Evolutionary conservation across 2,329 filamentous ascomycete species (phyloP), one percentile per base, ranked within the genome.

Genomic region (Dothideomycetidae sp.): DNA sequence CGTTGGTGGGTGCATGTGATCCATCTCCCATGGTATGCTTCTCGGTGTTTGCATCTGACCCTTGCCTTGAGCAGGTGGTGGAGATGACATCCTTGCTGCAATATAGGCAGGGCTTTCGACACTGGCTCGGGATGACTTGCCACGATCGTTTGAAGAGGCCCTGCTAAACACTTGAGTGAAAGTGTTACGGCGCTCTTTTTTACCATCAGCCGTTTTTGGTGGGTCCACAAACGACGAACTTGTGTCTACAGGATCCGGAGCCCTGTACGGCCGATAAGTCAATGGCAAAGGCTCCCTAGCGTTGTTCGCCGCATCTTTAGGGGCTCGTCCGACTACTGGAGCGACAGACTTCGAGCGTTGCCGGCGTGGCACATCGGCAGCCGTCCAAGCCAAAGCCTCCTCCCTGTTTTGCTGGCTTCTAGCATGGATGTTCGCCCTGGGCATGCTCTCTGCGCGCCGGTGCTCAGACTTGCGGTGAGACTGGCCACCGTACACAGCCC

Each of bases 91-190:
- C 15, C 36, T 16, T 10, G 36, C 30, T 10, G 36, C 36, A 21
- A 38, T 38, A 19, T 38, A 38, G 10, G 36, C 36, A 4, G 36
- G 36, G n/a, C 16, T 38, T 17, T 38, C 33, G 10, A 38, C 29
- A 14, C 33, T 29, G 18, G 29, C 33, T 16, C 29, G 17, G 17
- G 36, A 32, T 33, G 29, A 11, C 10, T 19, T 15, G 4, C 29
- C 18, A 10, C 29, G 29, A 5, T 38, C 36, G 10, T 29, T 38
- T 3, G 36, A 38, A n/a, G 28, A 28, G 12, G 17, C 19, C 5
- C 36, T 16, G 10, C 26, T 14, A 29, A 38, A 38, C n/a, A 38
- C 30, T 12, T 30, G 36, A n/a, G 29, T 19, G 14, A 38, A 38
- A 9, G 36, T 32, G 17, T 32, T 38, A 18, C 36, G 36, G 5